phyloP scores from a whole-genome alignment of 2,329 filamentous ascomycete genomes.

The Dactylellina cionopaga region DNA sequence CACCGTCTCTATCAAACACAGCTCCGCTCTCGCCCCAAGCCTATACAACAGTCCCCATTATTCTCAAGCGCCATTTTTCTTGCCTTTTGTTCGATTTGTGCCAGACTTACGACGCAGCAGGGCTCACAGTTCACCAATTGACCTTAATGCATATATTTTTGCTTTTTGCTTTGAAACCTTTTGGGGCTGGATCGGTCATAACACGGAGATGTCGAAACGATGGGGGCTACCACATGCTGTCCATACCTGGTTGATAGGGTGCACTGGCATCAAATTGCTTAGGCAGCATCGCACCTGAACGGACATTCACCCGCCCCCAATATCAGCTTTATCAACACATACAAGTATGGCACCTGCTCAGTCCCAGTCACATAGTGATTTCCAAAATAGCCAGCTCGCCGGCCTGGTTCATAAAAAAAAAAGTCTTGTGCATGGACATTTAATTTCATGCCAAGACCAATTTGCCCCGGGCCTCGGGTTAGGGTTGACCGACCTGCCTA shows the following conservation, averaged over 20 bases:
- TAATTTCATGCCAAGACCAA: conserved; percentile 17
- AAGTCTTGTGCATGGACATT: conserved; percentile 11
- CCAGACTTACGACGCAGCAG: conserved; percentile 41
- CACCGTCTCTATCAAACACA: conserved; percentile 13
- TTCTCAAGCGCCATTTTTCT: conserved; percentile 29
- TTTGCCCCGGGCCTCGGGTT: conserved; percentile 29
- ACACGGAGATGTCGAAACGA: conserved; percentile 41
- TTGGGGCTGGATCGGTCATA: conserved; percentile 44
- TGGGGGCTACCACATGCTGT: conserved; percentile 47
- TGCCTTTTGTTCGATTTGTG: conserved; percentile 31
- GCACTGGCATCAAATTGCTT: conserved; percentile 37
- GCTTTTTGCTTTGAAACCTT: conserved; percentile 43
- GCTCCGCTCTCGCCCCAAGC: conserved; percentile 31
- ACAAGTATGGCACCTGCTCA: conserved; percentile 12
- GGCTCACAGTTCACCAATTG: conserved; percentile 22
- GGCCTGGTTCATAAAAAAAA: conserved; percentile 9
- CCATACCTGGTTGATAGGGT: conserved; percentile 29
- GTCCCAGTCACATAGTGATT: not conserved
- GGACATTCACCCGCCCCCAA: conserved; percentile 22
- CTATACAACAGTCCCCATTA: conserved; percentile 12
- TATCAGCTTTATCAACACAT: conserved; percentile 20
- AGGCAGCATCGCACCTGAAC: conserved; percentile 17
- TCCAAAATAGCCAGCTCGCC: conserved; percentile 5
- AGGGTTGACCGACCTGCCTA: conserved; percentile 22
- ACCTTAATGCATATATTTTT: conserved; percentile 29